These are phyloP conservation scores for Bryoerythrophyllum caledonicum DNA, from an alignment of 225 moss, liverwort and hornwort species.

Conservation along the genomic window DNA sequence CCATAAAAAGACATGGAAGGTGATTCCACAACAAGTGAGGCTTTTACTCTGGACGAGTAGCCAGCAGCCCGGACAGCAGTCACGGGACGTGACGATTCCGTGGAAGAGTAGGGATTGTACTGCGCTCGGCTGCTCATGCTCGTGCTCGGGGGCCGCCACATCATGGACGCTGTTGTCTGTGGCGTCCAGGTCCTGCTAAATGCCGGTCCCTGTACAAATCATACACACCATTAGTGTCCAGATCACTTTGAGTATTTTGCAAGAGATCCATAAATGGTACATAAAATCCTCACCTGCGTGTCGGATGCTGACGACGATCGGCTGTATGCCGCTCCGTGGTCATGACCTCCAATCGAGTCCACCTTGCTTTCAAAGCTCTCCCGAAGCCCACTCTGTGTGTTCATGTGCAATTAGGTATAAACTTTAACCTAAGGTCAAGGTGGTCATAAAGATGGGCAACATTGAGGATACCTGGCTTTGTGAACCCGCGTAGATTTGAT, in stretches of 20 bases:
- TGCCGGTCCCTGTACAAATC: constrained; percentile 16
- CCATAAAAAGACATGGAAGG: neutral
- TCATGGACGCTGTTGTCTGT: constrained; percentile 42
- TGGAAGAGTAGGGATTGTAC: constrained; percentile 53
- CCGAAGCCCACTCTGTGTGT: constrained; percentile 29
- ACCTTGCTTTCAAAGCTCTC: constrained; percentile 34
- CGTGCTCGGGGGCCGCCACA: constrained; percentile 72
- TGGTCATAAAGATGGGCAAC: constrained; percentile 8
- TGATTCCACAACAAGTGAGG: neutral
- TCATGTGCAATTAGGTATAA: neutral
- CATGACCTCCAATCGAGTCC: constrained; percentile 33
- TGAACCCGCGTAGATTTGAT: constrained; percentile 24
- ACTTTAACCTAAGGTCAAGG: neutral
- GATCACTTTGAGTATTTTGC: neutral
- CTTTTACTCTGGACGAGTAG: constrained; percentile 69
- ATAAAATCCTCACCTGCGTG: constrained; percentile 45
- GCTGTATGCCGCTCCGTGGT: constrained; percentile 38
- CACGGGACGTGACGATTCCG: constrained; percentile 59
- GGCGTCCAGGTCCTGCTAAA: constrained; percentile 54
- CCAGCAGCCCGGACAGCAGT: constrained; percentile 70
- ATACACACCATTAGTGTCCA: neutral
- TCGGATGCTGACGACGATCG: constrained; percentile 62
- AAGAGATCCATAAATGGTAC: neutral
- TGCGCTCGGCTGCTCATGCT: constrained; percentile 55
- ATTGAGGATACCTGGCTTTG: constrained; percentile 29